These are phyloP conservation scores for Testicularia cyperi DNA, from an alignment of 1,284 basidiomycete species.

Conservation along the genomic window DNA sequence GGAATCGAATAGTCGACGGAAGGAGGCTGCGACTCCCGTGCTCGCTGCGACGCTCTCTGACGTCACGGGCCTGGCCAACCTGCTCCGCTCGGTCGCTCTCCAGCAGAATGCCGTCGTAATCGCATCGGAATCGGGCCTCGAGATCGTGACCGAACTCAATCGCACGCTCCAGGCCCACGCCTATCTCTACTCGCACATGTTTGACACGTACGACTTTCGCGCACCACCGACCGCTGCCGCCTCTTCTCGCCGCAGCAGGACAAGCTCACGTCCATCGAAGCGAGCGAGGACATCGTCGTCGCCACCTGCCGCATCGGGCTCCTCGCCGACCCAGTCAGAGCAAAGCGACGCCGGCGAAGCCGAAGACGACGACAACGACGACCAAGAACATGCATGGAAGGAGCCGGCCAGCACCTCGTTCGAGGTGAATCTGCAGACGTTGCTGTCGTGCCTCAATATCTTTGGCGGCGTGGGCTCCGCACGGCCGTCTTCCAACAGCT, in stretches of 20 bases:
- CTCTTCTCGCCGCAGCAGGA: too few species aligned
- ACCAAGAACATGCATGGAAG: background rate
- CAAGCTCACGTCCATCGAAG: too few species aligned
- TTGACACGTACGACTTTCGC: conserved; percentile 73
- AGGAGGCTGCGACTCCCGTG: background rate
- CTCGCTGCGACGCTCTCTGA: conserved; percentile 28
- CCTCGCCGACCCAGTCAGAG: too few species aligned
- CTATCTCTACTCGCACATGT: conserved; percentile 77
- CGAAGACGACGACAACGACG: conserved; percentile 23
- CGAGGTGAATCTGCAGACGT: conserved; percentile 76
- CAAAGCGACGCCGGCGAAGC: too few species aligned
- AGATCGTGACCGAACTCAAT: conserved; percentile 84
- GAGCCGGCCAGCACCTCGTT: conserved; percentile 65
- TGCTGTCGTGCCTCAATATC: conserved; percentile 86
- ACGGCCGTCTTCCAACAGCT: conserved; percentile 4
- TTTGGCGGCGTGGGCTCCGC: conserved; percentile 73
- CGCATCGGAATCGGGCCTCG: conserved; percentile 71
- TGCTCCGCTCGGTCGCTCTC: conserved; percentile 34
- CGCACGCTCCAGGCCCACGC: conserved; percentile 77
- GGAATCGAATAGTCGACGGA: too few species aligned
- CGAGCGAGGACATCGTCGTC: too few species aligned
- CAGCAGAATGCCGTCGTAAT: conserved; percentile 68
- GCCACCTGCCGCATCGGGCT: too few species aligned
- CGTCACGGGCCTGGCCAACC: conserved; percentile 29
- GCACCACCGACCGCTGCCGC: conserved; percentile 49